Conservation (phyloP, 768 basidiomycete species). For the Termitomyces sp. region DNA sequence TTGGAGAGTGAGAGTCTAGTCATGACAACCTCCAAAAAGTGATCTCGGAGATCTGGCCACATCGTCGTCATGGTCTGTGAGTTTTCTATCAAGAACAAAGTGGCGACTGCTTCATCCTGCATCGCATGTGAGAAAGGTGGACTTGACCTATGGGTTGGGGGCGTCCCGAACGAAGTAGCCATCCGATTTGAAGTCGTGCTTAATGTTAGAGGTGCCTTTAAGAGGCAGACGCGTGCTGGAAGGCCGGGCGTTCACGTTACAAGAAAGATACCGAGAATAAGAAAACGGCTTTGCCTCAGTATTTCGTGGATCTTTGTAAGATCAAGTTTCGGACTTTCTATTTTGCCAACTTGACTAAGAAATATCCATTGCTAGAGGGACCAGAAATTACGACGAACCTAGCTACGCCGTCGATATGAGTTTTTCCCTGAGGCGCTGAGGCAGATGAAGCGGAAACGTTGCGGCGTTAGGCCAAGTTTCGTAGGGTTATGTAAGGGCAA, state of each 20-base stretch:
- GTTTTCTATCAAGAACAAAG: conserved; percentile 58
- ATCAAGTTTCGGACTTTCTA: conserved; percentile 40
- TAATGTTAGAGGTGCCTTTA: conserved; percentile 1
- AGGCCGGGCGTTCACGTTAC: conserved; percentile 7
- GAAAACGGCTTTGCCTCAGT: conserved; percentile 14
- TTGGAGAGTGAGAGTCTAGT: conserved; percentile 39
- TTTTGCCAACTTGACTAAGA: conserved; percentile 26
- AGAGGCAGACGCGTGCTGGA: conserved; percentile 9
- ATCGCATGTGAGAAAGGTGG: conserved; percentile 21
- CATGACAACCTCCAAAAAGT: conserved; percentile 42
- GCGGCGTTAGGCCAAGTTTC: conserved; percentile 8
- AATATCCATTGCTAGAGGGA: conserved; percentile 12
- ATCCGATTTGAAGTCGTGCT: conserved; percentile 8
- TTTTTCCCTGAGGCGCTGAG: conserved; percentile 1
- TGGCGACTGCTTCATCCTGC: conserved; percentile 33
- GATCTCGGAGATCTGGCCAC: conserved; percentile 51
- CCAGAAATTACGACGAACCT: conserved; percentile 19
- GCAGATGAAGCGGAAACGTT: conserved; percentile 17
- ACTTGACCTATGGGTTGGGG: conserved; percentile 9
- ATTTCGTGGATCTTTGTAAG: conserved; percentile 40
- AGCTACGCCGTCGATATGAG: background rate
- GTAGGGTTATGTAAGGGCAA: conserved; percentile 21
- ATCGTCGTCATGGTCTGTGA: conserved; percentile 41
- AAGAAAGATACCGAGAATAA: conserved; percentile 8
- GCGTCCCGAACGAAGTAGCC: conserved; percentile 9